These are phyloP conservation scores for Penicillium sp. DNA, from an alignment of 2,329 filamentous ascomycete species.

Conservation along the genomic window DNA sequence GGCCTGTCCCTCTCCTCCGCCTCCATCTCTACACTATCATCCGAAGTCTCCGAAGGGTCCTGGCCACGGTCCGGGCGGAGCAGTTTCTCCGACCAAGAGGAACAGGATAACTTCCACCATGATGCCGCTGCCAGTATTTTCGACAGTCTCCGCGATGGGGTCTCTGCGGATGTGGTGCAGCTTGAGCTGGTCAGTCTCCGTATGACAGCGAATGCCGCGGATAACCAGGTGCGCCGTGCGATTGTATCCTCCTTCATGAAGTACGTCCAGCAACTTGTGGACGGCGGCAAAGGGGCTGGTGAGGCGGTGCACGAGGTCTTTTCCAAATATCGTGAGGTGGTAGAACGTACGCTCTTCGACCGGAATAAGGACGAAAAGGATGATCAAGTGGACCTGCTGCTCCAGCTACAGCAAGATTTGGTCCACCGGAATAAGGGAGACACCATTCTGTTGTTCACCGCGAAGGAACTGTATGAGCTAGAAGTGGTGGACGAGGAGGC, in stretches of 20 bases:
- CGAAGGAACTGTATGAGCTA: slow-evolving; percentile 77
- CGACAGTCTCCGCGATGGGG: slow-evolving; percentile 69
- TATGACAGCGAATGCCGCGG: slow-evolving; percentile 83
- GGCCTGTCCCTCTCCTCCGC: slow-evolving; percentile 43
- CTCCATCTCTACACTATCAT: slow-evolving; percentile 61
- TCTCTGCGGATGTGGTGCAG: slow-evolving; percentile 75
- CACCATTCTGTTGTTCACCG: slow-evolving; percentile 65
- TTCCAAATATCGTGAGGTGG: slow-evolving; percentile 56
- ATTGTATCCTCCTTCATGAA: slow-evolving; percentile 81
- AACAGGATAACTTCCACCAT: slow-evolving; percentile 66
- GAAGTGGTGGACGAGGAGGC: slow-evolving; percentile 87
- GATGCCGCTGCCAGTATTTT: slow-evolving; percentile 83
- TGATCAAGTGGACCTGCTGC: slow-evolving; percentile 79
- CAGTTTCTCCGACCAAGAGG: slow-evolving; percentile 59
- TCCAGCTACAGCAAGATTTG: slow-evolving; percentile 76
- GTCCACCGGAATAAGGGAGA: slow-evolving; percentile 59
- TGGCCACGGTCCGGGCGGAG: slow-evolving; percentile 68
- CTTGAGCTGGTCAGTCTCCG: slow-evolving; percentile 92
- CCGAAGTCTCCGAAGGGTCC: slow-evolving; percentile 51
- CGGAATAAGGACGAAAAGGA: slow-evolving; percentile 47
- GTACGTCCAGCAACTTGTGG: slow-evolving; percentile 66
- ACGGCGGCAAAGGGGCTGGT: slow-evolving; percentile 51
- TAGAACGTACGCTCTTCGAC: slow-evolving; percentile 56
- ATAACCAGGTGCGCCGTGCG: slow-evolving; percentile 78
- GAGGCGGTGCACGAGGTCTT: slow-evolving; percentile 62